Conservation (phyloP, 2,329 filamentous ascomycete species). For the Chaetomium sp. region DNA sequence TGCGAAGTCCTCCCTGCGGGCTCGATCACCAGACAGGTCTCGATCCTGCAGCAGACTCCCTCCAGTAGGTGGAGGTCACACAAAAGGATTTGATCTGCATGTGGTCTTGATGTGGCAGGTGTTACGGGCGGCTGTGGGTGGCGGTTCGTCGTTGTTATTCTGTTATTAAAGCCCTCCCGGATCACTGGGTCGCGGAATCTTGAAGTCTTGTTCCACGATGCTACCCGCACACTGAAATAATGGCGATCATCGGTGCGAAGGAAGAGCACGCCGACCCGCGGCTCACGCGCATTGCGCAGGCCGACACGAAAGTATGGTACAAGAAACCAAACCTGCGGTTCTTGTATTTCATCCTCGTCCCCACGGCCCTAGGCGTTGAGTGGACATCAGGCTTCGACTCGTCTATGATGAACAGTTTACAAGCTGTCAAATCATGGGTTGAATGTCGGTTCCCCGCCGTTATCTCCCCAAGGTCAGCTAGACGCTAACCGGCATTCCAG, state of each 20-base stretch:
- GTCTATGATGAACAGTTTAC: constrained; percentile 49
- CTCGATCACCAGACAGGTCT: background rate
- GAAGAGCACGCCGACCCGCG: constrained; percentile 43
- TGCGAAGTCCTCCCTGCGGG: background rate
- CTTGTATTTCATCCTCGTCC: constrained; percentile 46
- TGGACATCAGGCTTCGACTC: constrained; percentile 49
- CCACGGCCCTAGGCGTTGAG: constrained; percentile 46
- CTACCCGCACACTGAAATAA: constrained; percentile 1
- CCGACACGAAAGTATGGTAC: constrained; percentile 44
- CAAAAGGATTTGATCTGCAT: constrained; percentile 4
- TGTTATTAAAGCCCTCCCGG: background rate
- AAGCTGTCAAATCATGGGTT: constrained; percentile 45
- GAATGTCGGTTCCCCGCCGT: constrained; percentile 37
- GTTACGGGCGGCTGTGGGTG: background rate
- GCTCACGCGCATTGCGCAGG: constrained; percentile 41
- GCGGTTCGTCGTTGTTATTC: no score
- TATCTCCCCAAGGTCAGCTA: background rate
- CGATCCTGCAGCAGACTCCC: background rate
- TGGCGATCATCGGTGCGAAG: constrained; percentile 40
- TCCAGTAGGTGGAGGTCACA: background rate
- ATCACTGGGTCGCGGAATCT: background rate
- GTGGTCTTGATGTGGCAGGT: constrained; percentile 2
- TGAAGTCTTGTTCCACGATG: background rate
- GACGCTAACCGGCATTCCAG: constrained; percentile 29
- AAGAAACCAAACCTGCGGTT: constrained; percentile 45